These are phyloP conservation scores for Rutidosis leptorrhynchoides DNA, from an alignment of 129 eudicot species.

Conservation along the genomic window DNA sequence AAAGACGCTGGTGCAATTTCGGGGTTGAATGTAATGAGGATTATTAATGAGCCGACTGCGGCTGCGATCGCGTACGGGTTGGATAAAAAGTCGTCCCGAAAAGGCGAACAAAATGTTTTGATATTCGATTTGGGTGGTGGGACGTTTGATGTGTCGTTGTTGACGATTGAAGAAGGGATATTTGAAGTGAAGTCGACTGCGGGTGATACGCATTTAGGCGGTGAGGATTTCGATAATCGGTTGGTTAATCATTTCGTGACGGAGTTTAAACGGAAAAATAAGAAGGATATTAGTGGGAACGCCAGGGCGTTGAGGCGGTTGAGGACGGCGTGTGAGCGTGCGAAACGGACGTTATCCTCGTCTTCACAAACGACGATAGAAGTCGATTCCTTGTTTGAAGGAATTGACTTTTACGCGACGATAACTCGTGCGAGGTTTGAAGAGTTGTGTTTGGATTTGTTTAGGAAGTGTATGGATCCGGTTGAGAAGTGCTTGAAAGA, in stretches of 20 bases:
- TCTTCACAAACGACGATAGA: slow-evolving; percentile 68
- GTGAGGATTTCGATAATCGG: slow-evolving; percentile 76
- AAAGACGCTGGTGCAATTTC: slow-evolving; percentile 74
- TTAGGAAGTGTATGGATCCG: slow-evolving; percentile 72
- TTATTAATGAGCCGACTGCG: slow-evolving; percentile 78
- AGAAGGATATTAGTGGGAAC: slow-evolving; percentile 70
- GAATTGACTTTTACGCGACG: slow-evolving; percentile 63
- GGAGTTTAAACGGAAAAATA: slow-evolving; percentile 58
- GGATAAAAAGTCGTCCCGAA: slow-evolving; percentile 42
- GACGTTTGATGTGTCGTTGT: slow-evolving; percentile 66
- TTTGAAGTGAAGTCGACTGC: slow-evolving; percentile 83
- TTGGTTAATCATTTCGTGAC: slow-evolving; percentile 65
- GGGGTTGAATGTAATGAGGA: slow-evolving; percentile 64
- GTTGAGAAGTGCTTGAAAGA: slow-evolving; percentile 69
- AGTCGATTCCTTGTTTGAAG: slow-evolving; percentile 63
- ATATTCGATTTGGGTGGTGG: slow-evolving; percentile 80
- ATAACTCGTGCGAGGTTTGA: slow-evolving; percentile 73
- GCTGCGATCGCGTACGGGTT: slow-evolving; percentile 82
- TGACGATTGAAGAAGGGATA: slow-evolving; percentile 79
- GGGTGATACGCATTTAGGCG: slow-evolving; percentile 79
- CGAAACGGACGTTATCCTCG: slow-evolving; percentile 53
- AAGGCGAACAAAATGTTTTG: slow-evolving; percentile 61
- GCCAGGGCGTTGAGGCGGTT: slow-evolving; percentile 60
- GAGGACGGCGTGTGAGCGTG: slow-evolving; percentile 73
- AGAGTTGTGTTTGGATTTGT: slow-evolving; percentile 62